Base-by-base conservation (phyloP, 2,329 filamentous ascomycete species). In the Fonsecaea erecta region DNA sequence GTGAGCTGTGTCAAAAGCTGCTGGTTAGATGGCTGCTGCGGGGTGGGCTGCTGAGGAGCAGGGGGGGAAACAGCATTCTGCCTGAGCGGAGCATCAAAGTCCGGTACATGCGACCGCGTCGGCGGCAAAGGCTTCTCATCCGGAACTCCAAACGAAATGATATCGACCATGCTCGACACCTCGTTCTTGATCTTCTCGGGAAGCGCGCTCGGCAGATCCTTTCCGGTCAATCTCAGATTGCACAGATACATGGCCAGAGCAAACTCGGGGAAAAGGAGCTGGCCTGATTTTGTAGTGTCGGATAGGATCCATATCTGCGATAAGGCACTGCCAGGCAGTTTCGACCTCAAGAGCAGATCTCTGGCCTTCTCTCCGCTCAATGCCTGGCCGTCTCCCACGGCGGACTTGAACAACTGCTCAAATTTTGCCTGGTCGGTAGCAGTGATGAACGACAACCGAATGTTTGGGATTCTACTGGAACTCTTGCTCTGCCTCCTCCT, bases 121-220 rank as follows among this genome's bases (percentile, higher is more conserved):
- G 84, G 79, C 46, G 78, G 77, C 16, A 80, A 71, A 14, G 80
- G 81, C 43, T 81, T 81, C 30, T 94, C 90, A 70, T 99, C 95
- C 0, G 87, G 88, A 26, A 97, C 86, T 71, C 90, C 92, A 76
- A 99, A 99, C 65, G 93, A 97, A 75, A 99, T 99, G 63, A 99
- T 99, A 75, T 99, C 95, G 46, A 99, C 95, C 93, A 99, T 98
- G 79, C 95, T 97, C 2, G 94, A 98, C 18, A 99, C 95, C 77
- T 99, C 95, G 73, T 99, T 99, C 81, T 88, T 90, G 70, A 99
- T 89, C 65, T 87, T 90, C 34, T 97, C 93, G 0, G 95, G 95
- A 9, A 99, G 83, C 5, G 75, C 77, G 1, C 83, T 75, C 0
- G 95, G 95, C 26, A 99, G 79, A 0, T 88, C 83, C 78, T 96